A percentile compares a stretch with the other conserved stretches of the same genome.
Evolutionary conservation across 345 rosid genomes (phyloP).

Genomic region (Camelina sativa): DNA sequence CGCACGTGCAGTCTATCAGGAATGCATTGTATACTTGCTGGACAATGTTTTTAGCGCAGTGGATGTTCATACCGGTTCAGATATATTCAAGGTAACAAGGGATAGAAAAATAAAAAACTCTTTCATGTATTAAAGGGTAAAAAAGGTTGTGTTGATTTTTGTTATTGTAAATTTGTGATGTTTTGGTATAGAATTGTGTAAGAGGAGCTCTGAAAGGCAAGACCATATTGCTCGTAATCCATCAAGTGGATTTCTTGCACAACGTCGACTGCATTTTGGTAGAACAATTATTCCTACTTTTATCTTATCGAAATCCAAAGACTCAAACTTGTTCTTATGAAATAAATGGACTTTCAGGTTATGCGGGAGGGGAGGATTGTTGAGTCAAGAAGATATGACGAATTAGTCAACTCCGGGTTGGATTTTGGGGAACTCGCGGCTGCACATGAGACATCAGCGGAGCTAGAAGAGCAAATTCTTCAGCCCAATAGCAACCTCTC

Average conservation of each 20-base stretch:
- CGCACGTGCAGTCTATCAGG: slow-evolving; percentile 92
- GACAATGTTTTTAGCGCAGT: slow-evolving; percentile 97
- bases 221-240: slow-evolving; percentile 88
- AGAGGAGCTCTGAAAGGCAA: slow-evolving; percentile 86
- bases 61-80: slow-evolving; percentile 96
- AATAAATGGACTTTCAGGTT: slow-evolving; percentile 53
- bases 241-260: slow-evolving; percentile 95
- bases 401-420: slow-evolving; percentile 57
- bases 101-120: not conserved
- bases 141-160: not conserved
- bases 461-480: slow-evolving; percentile 47
- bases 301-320: not conserved
- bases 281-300: slow-evolving; percentile 7
- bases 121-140: no score
- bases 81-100: slow-evolving; percentile 73
- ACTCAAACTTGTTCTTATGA: not conserved
- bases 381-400: slow-evolving; percentile 82
- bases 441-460: slow-evolving; percentile 86
- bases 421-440: slow-evolving; percentile 83
- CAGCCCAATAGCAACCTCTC: no score
- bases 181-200: slow-evolving; percentile 74
- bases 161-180: slow-evolving; percentile 11
- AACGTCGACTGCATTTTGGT: slow-evolving; percentile 84
- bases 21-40: slow-evolving; percentile 81
- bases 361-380: slow-evolving; percentile 91